Evolutionary conservation across 768 basidiomycete species (phyloP), one percentile per base, ranked within the genome.

Genomic region (Kwoniella newhampshirensis): DNA sequence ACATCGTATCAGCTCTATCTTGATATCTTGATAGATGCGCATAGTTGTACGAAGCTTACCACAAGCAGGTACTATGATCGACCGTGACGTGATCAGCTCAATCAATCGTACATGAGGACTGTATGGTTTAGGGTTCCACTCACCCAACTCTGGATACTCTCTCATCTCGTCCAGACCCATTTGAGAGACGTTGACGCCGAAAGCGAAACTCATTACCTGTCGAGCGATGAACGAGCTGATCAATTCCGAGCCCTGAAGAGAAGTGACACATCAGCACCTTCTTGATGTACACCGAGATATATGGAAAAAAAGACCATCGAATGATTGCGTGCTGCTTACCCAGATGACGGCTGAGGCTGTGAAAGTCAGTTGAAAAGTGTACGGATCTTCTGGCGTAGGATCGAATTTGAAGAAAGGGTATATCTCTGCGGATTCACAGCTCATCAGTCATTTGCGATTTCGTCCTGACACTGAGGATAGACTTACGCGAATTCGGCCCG

Each of bases 351-450:
- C 64, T 17, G 77, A 78, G 4, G 79, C 79, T 13, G 68, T 66
- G 43, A 78, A 75, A 0, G 79, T 80, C 46, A 79, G 63, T 11
- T 72, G 66, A 56, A 78, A 80, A 2, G 77, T 80, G 64, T 80
- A 80, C 1, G 79, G 79, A 52, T 79, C 78, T 37, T 75, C 73
- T 3, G 67, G 64, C 3, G 70, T 68, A 1, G 66, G 66, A 13
- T 64, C 65, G 57, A 80, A 78, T 11, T 68, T 53, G 69, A 80
- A 80, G 76, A 79, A 79, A 3, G 79, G 79, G 61, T 79, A 80
- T 51, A 79, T 71, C 26, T 73, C 67, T 63, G n/a, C n/a, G n/a
- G n/a, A n/a, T n/a, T n/a, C n/a, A n/a, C n/a, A n/a, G n/a, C n/a
- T n/a, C n/a, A n/a, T n/a, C n/a, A n/a, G n/a, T n/a, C n/a, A n/a